Percentiles rank a stretch among this genome's conserved stretches.
These are phyloP conservation scores for Fraxinus paxiana DNA, from an alignment of 305 asterid species.

Conservation along the genomic window DNA sequence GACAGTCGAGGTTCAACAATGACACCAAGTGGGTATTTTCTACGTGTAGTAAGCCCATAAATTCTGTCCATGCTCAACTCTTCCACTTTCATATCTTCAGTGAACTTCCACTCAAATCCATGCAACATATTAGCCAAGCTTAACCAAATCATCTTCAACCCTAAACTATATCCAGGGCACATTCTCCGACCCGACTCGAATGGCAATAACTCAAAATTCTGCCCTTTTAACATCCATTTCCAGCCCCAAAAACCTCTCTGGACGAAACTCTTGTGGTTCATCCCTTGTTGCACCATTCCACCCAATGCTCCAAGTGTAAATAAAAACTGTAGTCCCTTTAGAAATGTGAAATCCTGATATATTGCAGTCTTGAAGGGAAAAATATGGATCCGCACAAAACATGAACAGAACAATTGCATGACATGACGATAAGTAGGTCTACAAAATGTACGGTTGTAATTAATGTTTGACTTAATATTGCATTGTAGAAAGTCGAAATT, in stretches of 20 bases:
- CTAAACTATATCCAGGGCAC: slow-evolving; percentile 73
- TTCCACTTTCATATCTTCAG: slow-evolving; percentile 24
- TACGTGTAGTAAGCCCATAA: slow-evolving; percentile 60
- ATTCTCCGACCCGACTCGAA: slow-evolving; percentile 83
- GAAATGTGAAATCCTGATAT: slow-evolving; percentile 17
- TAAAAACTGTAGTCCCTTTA: slow-evolving; percentile 8
- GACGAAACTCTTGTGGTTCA: slow-evolving; percentile 12
- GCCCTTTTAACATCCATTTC: slow-evolving; percentile 53
- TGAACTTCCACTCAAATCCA: slow-evolving; percentile 62
- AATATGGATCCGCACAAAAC: slow-evolving; percentile 13
- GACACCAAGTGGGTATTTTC: slow-evolving; percentile 49
- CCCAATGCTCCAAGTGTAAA: slow-evolving; percentile 13
- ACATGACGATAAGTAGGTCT: too few species aligned
- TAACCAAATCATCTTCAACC: slow-evolving; percentile 61
- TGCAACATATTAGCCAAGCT: slow-evolving; percentile 69
- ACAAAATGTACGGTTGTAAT: too few species aligned
- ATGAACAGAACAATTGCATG: too few species aligned
- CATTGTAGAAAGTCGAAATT: too few species aligned
- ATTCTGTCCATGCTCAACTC: slow-evolving; percentile 49
- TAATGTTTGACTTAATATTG: too few species aligned
- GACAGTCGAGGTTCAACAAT: slow-evolving; percentile 61
- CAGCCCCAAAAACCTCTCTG: slow-evolving; percentile 18
- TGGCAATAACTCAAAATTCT: slow-evolving; percentile 60
- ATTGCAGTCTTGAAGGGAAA: slow-evolving; percentile 14
- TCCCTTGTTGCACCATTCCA: slow-evolving; percentile 21